Percentiles rank a stretch among this genome's conserved stretches.
These are phyloP conservation scores for Pezicula radicicola DNA, from an alignment of 2,329 filamentous ascomycete genomes.

Conservation along the genomic window DNA sequence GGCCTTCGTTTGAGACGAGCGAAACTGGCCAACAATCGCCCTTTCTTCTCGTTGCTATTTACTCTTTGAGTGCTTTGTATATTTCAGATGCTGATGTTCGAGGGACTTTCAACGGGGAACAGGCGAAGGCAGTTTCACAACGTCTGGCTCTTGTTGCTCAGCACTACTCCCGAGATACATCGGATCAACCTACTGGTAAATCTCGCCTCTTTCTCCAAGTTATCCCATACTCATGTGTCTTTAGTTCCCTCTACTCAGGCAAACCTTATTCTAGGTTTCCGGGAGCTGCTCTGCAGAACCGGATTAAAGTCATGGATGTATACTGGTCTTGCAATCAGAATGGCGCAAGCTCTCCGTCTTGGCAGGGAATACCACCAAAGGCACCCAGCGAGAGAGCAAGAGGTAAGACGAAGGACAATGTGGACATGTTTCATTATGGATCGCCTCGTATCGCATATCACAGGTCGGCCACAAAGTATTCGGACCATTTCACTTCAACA, in stretches of 20 bases:
- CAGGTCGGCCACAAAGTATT: background rate
- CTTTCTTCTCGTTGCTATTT: background rate
- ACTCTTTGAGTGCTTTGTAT: background rate
- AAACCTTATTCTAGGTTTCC: conserved; percentile 8
- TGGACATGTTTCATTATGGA: conserved; percentile 1
- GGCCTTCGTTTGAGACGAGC: background rate
- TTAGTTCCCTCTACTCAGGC: conserved; percentile 7
- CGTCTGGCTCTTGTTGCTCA: background rate
- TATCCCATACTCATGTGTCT: background rate
- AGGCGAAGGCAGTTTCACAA: background rate
- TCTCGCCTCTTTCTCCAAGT: background rate
- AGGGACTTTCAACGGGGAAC: background rate
- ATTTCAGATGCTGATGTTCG: background rate
- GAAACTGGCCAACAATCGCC: background rate
- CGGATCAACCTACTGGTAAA: background rate
- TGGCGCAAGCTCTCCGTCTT: conserved; percentile 10
- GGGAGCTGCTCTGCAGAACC: conserved; percentile 7
- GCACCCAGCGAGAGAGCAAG: conserved; percentile 6
- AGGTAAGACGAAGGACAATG: conserved; percentile 7
- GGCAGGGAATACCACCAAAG: conserved; percentile 6
- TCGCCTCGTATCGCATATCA: background rate
- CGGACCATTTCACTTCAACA: background rate
- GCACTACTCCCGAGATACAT: background rate
- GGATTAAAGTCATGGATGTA: conserved; percentile 12
- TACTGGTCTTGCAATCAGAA: conserved; percentile 7